Base-by-base conservation (phyloP, 768 basidiomycete species). In the Lactarius akahatsu region DNA sequence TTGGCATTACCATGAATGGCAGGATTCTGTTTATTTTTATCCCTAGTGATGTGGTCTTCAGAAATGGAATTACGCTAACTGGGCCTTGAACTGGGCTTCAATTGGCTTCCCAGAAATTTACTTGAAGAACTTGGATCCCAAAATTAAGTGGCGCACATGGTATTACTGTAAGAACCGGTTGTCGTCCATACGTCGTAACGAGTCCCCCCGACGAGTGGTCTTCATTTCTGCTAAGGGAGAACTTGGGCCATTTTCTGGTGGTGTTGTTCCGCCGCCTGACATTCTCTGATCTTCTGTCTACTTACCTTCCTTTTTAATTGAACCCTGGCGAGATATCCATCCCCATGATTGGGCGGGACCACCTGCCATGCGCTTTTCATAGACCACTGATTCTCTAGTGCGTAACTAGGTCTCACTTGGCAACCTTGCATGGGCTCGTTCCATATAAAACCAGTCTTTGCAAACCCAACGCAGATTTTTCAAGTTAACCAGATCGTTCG, bases 401-500 rank as follows among this genome's bases (percentile, higher is more conserved):
- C 23, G 50, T 50, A 50, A 50, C 13, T 26, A 50, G 50, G 50
- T 2, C 50, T 15, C n/a, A 26, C 50, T 50, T 50, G 23, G 11
- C 23, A 4, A 4, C 50, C 50, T 26, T 26, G 23, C 23, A 50
- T 4, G 50, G 50, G 50, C 23, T 15, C 13, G 26, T 50, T 50
- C 23, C 13, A 15, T 58, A 40, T 58, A 40, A 58, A 58, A 26
- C 30, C 57, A 5, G 16, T 13, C n/a, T 9, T 26, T 4, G 15
- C n/a, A n/a, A 38, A 32, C 34, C 10, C 56, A 30, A 45, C 30
- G 38, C 16, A 16, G 13, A 56, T 32, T n/a, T 26, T 41, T 30
- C 13, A 57, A 30, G 30, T 30, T 34, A 34, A 36, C 32, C 32
- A 34, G 32, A 34, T 82, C 18, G 11, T 20, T 40, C 23, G 15